Base-by-base conservation (phyloP, 2,329 filamentous ascomycete genomes). In the Ophiostoma himal-ulmi region DNA sequence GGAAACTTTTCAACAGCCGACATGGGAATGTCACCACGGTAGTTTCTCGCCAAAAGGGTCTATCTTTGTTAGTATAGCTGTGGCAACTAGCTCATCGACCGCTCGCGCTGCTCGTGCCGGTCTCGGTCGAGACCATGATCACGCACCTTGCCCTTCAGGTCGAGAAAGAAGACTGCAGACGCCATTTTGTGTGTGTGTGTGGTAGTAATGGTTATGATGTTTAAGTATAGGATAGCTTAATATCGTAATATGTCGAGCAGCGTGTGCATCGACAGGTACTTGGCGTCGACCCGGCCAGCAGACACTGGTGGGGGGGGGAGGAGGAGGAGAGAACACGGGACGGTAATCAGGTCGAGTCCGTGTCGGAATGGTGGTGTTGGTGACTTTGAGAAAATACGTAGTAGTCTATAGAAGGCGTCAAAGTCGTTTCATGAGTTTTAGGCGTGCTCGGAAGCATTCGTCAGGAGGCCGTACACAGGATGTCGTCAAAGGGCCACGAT, bases 1-100 rank as follows among this genome's bases (percentile, higher is more conserved):
- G 95, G 95, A 80, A 99, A 99, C 81, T 96, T 96, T 82, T 99
- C 95, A 77, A 99, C 95, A 48, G 95, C 95, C 71, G 93, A 96
- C 95, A 99, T 98, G 81, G 95, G 95, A 75, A 99, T 96, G 77
- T 99, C 95, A 80, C 95, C 95, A 79, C 95, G 89, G 81, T 99
- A 99, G 84, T 99, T 99, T 78, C 95, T 92, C 81, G 95, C 95
- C 78, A 99, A 87, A 76, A 99, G 94, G 84, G 95, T 98, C 94
- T 97, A 11, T 1, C 36, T 57, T 44, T 14, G 11, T 36, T 36
- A 67, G 65, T 22, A 65, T 39, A 1, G 14, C 8, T 11, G 26
- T 34, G 7, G 13, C 26, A 26, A 22, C 57, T 10, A 62, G 36
- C 17, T 41, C 22, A 5, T 36, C 10, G 13, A 65, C 26, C 5